Percentiles rank a stretch among this genome's conserved stretches.
These are phyloP conservation scores for Ottelia alismoides DNA, from an alignment of 106 monocot genomes.

Conservation along the genomic window DNA sequence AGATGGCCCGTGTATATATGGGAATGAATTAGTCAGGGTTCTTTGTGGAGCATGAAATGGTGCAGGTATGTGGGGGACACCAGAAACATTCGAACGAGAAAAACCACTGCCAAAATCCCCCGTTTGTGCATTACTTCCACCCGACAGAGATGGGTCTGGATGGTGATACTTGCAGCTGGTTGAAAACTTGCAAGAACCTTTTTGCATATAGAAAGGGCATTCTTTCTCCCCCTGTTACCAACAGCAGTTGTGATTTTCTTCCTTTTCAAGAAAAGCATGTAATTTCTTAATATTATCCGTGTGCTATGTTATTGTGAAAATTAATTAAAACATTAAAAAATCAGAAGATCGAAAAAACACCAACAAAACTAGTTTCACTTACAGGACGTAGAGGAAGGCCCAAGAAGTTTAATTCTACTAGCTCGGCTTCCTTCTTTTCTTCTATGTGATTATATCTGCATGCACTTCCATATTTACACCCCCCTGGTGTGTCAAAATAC, in stretches of 20 bases:
- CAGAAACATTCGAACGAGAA: too few species aligned
- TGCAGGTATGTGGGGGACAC: too few species aligned
- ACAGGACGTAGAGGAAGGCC: not conserved
- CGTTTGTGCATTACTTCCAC: conserved; percentile 3
- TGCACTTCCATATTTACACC: too few species aligned
- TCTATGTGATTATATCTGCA: too few species aligned
- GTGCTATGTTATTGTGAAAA: not conserved
- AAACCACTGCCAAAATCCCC: conserved; percentile 5
- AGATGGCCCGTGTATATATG: not conserved
- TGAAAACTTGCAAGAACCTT: conserved; percentile 40
- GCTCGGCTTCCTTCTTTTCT: not conserved
- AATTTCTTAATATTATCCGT: too few species aligned
- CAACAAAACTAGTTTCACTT: not conserved
- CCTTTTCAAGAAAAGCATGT: not conserved
- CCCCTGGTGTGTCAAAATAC: too few species aligned
- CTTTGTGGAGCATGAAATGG: conserved; percentile 2
- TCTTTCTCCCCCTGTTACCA: conserved; percentile 33
- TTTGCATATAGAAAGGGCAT: conserved; percentile 43
- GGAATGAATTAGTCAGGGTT: not conserved
- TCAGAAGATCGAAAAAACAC: not conserved
- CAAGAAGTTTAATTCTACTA: not conserved
- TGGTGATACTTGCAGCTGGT: conserved; percentile 44
- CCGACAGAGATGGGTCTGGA: conserved; percentile 39
- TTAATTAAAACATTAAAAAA: not conserved
- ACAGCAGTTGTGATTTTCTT: not conserved